Conservation (phyloP, 257 asterid genomes). For the Nicotiana tabacum region DNA sequence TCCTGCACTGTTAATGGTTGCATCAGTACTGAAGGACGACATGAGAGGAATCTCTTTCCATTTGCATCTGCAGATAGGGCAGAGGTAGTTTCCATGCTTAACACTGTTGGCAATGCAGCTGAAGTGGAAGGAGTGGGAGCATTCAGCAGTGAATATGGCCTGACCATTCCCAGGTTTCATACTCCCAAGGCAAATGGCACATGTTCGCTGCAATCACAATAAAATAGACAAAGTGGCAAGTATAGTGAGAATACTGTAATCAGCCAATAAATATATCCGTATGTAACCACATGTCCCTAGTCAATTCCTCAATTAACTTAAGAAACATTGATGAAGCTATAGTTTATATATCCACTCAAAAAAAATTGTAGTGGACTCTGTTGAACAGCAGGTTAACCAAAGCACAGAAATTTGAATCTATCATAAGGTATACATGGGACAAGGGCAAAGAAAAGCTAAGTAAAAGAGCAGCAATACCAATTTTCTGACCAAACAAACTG, state of each 20-base stretch:
- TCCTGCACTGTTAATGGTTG: not conserved
- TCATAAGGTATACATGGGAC: not conserved
- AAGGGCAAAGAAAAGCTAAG: not conserved
- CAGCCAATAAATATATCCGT: not conserved
- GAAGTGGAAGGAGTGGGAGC: constrained; percentile 35
- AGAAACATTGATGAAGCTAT: not conserved
- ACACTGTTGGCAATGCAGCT: constrained; percentile 32
- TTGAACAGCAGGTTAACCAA: not conserved
- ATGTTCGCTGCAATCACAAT: constrained; percentile 19
- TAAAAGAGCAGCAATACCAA: not conserved
- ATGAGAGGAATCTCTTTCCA: constrained; percentile 35
- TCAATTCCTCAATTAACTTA: not conserved
- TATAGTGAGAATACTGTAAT: not conserved
- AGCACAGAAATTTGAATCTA: not conserved
- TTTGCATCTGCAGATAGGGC: constrained; percentile 32
- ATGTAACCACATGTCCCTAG: not conserved
- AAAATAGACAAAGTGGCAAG: not conserved
- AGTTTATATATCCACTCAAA: not conserved
- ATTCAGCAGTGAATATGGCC: constrained; percentile 39
- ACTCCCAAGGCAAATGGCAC: constrained; percentile 34
- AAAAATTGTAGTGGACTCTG: not conserved
- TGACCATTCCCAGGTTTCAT: constrained; percentile 26
- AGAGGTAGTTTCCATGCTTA: constrained; percentile 27
- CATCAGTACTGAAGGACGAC: constrained; percentile 5
- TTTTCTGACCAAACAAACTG: not conserved